A percentile compares a stretch with the other conserved stretches of the same genome.
These are phyloP conservation scores for Metschnikowia colocasiae DNA, from an alignment of 805 yeast genomes.

Conservation along the genomic window DNA sequence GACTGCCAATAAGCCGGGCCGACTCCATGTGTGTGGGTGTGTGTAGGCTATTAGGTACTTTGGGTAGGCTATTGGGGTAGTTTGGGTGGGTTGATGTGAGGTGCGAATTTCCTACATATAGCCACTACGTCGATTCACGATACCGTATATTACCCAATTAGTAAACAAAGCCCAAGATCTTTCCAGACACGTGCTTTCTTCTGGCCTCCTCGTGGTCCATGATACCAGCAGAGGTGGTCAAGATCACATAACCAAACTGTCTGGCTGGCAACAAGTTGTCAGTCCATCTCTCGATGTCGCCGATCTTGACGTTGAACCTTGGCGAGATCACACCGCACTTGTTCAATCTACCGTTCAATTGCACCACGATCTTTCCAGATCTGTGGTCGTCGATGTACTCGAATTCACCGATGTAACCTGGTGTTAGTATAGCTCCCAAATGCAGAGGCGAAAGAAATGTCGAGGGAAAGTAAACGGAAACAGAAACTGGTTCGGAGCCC, in stretches of 20 bases:
- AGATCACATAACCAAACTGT: conserved; percentile 97
- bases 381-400: conserved; percentile 37
- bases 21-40: conserved; percentile 15
- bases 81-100: background rate
- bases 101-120: no score
- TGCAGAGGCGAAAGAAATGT: conserved; percentile 35
- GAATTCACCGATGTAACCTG: conserved; percentile 33
- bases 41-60: no score
- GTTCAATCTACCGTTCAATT: conserved; percentile 41
- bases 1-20: conserved; percentile 27
- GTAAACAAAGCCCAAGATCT: conserved; percentile 97
- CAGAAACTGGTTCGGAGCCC: conserved; percentile 40
- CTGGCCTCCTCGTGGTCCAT: conserved; percentile 99
- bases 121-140: background rate
- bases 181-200: conserved; percentile 99
- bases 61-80: no score
- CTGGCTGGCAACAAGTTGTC: conserved; percentile 98
- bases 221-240: conserved; percentile 98
- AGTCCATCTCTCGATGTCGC: conserved; percentile 97
- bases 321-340: conserved; percentile 99
- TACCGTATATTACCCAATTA: conserved; percentile 30
- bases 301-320: conserved; percentile 95
- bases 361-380: conserved; percentile 36
- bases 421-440: conserved; percentile 19
- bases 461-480: conserved; percentile 67